Evolutionary conservation across 768 basidiomycete genomes (phyloP), one percentile per base, ranked within the genome.

Genomic region (Guyanaporus albipodus): DNA sequence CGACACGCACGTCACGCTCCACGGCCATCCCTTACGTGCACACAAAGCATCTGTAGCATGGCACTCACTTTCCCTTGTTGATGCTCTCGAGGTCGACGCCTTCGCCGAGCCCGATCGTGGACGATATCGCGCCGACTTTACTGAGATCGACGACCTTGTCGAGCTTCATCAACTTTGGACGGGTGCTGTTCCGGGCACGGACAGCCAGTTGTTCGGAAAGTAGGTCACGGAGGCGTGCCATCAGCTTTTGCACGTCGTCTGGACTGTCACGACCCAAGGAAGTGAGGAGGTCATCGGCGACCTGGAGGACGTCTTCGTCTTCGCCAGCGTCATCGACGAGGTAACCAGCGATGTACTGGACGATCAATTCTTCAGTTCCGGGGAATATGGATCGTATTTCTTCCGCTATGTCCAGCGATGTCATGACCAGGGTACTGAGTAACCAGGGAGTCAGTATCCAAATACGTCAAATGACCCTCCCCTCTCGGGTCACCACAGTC

Each of bases 101-200:
- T 52, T 91, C 87, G 0, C 79, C 73, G 38, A 93, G 70, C 5
- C 80, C 85, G 52, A 91, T 85, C 7, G 90, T 91, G 47, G 69
- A 85, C 23, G 87, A 90, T 64, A 91, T 80, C 38, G 82, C 77
- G 8, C 75, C 73, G 2, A 82, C 69, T 67, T 87, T 89, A 72
- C 86, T 88, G 78, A 93, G 83, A 57, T 92, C 85, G 79, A 92
- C 81, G 43, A 90, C 85, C 64, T 84, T 87, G 67, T 92, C 91
- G 50, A 92, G 68, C 61, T 88, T 85, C 58, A 80, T 75, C 38
- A 90, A 61, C 56, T 80, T 85, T 12, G 82, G 83, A 4, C 79
- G 82, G n/a, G 74, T 63, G 45, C 75, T 74, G 46, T 74, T 79
- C 63, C 75, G 79, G 26, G 77, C 70, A 15, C 86, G 74, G 22